Conservation (phyloP, 108 stramenopile genomes). For the Skeletonema menzelii region DNA sequence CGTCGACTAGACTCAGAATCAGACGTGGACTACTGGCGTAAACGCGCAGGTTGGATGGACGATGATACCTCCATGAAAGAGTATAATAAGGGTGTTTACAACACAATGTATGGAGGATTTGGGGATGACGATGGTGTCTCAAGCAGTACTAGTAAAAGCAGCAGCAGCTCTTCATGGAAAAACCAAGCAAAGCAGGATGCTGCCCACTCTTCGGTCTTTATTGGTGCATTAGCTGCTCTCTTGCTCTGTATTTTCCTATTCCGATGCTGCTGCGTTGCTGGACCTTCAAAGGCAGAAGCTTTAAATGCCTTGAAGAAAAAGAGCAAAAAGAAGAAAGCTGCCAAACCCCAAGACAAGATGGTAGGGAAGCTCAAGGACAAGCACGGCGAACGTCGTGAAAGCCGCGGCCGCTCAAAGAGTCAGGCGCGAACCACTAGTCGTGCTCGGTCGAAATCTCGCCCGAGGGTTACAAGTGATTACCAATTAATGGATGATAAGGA, state of each 20-base stretch:
- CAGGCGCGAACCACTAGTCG: conserved; percentile 23
- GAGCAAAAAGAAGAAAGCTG: conserved; percentile 1
- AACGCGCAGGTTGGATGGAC: conserved; percentile 82
- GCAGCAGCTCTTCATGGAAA: neutral
- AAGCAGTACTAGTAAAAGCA: neutral
- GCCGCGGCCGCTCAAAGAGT: conserved; percentile 35
- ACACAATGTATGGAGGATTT: conserved; percentile 46
- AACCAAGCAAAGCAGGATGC: neutral
- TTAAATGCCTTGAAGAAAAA: no score
- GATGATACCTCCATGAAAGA: conserved; percentile 74
- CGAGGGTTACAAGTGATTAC: conserved; percentile 44
- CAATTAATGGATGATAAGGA: conserved; percentile 66
- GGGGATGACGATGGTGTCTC: conserved; percentile 40
- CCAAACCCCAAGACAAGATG: conserved; percentile 37
- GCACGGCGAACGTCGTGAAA: conserved; percentile 41
- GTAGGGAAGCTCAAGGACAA: conserved; percentile 45
- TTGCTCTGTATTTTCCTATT: conserved; percentile 53
- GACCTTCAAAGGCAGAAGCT: neutral
- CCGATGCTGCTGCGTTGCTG: conserved; percentile 46
- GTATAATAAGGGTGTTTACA: conserved; percentile 75
- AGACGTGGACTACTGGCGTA: conserved; percentile 78
- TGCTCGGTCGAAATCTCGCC: conserved; percentile 31
- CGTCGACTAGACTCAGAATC: neutral
- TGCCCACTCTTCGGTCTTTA: conserved; percentile 22
- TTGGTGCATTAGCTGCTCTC: conserved; percentile 48